These are phyloP conservation scores for Clonostachys byssicola DNA, from an alignment of 2,329 filamentous ascomycete species.

Conservation along the genomic window DNA sequence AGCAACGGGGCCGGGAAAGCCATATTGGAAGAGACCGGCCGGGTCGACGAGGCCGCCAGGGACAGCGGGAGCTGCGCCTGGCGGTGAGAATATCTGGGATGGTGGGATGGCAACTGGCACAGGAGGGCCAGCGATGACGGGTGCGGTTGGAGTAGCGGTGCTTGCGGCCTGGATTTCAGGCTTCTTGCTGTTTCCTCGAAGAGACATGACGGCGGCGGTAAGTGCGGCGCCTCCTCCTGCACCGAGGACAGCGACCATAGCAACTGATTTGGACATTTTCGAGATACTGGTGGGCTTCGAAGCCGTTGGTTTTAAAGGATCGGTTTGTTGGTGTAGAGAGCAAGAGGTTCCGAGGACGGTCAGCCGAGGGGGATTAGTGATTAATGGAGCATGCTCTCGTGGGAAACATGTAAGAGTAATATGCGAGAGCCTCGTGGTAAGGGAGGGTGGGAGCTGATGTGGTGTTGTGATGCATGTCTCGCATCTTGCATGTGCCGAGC, in stretches of 20 bases:
- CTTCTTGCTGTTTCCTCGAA: constrained; percentile 44
- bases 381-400: neutral
- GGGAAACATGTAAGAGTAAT: too few relatives aligned
- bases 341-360: neutral
- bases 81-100: constrained; percentile 45
- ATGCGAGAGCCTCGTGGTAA: neutral
- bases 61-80: constrained; percentile 17
- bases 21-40: constrained; percentile 74
- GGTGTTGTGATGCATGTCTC: constrained; percentile 4
- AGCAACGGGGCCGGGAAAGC: constrained; percentile 86
- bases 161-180: constrained; percentile 24
- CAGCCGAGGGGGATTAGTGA: neutral
- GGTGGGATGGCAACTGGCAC: constrained; percentile 44
- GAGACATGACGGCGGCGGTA: constrained; percentile 64
- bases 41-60: constrained; percentile 59
- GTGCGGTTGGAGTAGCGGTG: constrained; percentile 15
- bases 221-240: constrained; percentile 73
- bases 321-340: neutral
- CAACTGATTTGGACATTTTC: constrained; percentile 73
- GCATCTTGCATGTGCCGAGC: neutral
- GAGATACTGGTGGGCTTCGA: constrained; percentile 3
- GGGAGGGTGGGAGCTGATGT: constrained; percentile 2
- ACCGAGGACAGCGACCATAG: constrained; percentile 70
- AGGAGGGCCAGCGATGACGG: constrained; percentile 17
- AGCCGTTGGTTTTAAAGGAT: neutral